These are phyloP conservation scores for Candida incommunis DNA, from an alignment of 805 yeast species.

Conservation along the genomic window DNA sequence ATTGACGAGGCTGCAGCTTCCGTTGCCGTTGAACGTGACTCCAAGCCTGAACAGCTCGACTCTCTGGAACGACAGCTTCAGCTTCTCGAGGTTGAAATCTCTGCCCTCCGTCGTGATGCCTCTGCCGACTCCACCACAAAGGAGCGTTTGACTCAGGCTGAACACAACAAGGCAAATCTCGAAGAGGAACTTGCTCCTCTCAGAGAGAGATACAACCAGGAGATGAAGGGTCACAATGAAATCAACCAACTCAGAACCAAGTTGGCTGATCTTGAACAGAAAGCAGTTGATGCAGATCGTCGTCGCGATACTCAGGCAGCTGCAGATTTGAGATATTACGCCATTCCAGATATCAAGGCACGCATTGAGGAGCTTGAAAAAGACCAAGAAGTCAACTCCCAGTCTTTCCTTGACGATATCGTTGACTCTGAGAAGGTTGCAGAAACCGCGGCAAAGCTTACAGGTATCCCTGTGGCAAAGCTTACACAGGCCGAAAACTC, in stretches of 20 bases:
- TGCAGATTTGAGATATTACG: conserved; percentile 93
- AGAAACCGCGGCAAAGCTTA: conserved; percentile 92
- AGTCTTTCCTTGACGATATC: conserved; percentile 68
- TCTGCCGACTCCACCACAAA: conserved; percentile 71
- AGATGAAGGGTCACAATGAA: conserved; percentile 82
- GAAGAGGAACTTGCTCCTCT: conserved; percentile 79
- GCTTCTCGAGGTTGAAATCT: conserved; percentile 86
- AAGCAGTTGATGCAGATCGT: conserved; percentile 94
- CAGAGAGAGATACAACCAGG: conserved; percentile 72
- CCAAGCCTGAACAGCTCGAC: conserved; percentile 94
- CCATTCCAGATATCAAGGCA: conserved; percentile 80
- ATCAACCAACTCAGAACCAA: conserved; percentile 79
- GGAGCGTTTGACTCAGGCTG: conserved; percentile 72
- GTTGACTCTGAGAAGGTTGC: conserved; percentile 87
- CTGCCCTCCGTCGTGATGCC: conserved; percentile 90
- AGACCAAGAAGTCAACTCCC: conserved; percentile 54
- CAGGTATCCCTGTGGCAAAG: conserved; percentile 94
- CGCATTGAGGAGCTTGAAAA: conserved; percentile 64
- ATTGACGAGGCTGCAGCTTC: conserved; percentile 95
- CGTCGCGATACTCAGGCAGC: conserved; percentile 88
- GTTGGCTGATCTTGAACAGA: conserved; percentile 81
- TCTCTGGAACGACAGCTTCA: conserved; percentile 85
- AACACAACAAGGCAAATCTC: conserved; percentile 63
- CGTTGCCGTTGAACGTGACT: conserved; percentile 96
- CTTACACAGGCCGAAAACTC: conserved; percentile 90